These are phyloP conservation scores for Suillus weaverae DNA, from an alignment of 768 basidiomycete genomes.

Conservation along the genomic window DNA sequence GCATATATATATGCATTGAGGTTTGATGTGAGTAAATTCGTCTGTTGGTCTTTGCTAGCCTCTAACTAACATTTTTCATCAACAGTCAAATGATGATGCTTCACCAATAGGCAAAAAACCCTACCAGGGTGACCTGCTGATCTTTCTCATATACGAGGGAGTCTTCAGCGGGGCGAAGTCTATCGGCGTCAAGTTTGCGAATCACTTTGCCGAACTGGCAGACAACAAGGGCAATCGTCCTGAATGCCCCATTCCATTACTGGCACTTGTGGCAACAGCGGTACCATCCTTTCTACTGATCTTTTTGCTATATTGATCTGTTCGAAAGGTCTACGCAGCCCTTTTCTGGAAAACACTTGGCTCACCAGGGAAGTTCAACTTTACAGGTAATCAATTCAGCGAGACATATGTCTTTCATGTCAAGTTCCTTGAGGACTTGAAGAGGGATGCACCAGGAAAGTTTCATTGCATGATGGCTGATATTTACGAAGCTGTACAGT, in stretches of 20 bases:
- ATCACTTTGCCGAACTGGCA: too few species aligned
- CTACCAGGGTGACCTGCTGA: too few species aligned
- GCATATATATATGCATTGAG: too few species aligned
- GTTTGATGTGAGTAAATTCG: too few species aligned
- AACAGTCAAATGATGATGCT: too few species aligned
- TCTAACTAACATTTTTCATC: too few species aligned
- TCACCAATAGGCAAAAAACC: too few species aligned
- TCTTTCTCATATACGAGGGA: too few species aligned
- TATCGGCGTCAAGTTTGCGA: too few species aligned
- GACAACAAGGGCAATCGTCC: neutral
- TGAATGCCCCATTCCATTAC: neutral
- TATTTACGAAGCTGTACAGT: neutral
- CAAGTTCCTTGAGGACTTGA: neutral
- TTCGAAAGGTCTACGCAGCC: neutral
- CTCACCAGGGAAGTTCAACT: neutral
- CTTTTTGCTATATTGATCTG: neutral
- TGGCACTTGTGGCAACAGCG: neutral
- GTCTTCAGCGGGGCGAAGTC: too few species aligned
- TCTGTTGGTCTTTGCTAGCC: too few species aligned
- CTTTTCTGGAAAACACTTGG: neutral
- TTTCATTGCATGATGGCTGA: neutral
- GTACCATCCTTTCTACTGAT: neutral
- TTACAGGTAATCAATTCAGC: neutral
- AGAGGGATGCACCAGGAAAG: neutral
- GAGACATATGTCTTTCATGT: neutral